Base-by-base conservation (phyloP, 331 rosid species). In the Malus hybrid region DNA sequence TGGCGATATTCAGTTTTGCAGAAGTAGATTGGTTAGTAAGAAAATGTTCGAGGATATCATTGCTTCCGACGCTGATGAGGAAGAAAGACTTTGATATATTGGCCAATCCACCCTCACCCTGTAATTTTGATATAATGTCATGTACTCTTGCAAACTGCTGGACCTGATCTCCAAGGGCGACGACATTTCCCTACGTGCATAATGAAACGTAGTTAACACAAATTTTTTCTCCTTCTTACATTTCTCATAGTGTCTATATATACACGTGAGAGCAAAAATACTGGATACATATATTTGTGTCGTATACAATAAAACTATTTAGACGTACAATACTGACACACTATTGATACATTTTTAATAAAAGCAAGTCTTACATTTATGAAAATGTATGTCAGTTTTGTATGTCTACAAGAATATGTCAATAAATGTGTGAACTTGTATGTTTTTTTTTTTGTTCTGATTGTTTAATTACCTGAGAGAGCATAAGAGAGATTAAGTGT, bases 51-150 rank as follows among this genome's bases (percentile, higher is more conserved):
- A 79, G 46, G 30, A 79, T 73, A 71, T 73, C 78, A 61, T 57
- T 79, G 75, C 78, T 79, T 42, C 82, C 82, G 18, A 73, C 78
- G 63, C 75, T 79, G 74, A 67, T 60, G 70, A 79, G 67, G 24
- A 79, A 72, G 64, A 79, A 56, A 11, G 82, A 79, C 57, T 66
- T 57, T 15, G 78, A 73, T 48, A 79, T 8, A 30, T 65, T 73
- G 7, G 71, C 56, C 26, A 39, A 10, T 1, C 75, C 62, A 36
- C 4, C 28, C 14, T 42, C 57, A 16, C 78, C 78, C 20, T 73
- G 20, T 10, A 67, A 5, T 22, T 66, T 44, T 19, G 42, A 26
- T 9, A 28, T 22, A 1, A 20, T 22, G 24, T 61, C 58, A 14
- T 74, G 70, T 15, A 79, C 75, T 5, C 3, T n/a, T 11, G 33